Evolutionary conservation across 495 filamentous ascomycete species (phyloP), one percentile per base, ranked within the genome.

Genomic region (Chlorociboria aeruginascens): DNA sequence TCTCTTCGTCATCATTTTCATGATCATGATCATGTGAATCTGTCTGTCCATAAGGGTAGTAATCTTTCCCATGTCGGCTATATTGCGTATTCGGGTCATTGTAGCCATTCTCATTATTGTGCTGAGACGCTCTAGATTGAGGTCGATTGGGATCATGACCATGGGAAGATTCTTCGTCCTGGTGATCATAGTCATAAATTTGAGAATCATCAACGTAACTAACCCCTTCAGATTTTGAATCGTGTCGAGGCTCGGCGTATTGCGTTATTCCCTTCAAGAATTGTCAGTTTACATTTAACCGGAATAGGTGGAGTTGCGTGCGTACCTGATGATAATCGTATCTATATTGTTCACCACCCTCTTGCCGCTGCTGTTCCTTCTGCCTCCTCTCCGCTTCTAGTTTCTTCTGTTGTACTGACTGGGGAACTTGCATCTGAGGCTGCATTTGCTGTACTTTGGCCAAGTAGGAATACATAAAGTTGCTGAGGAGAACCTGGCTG

Each of bases 381-480:
- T 82, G 79, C 9, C 79, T 72, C 43, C 70, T 61, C 49, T 77
- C 68, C 55, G 85, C 74, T 59, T 80, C 70, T 46, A 79, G 70
- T 45, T 77, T 68, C 65, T 79, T 77, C 50, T 76, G 76, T 53
- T 81, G 72, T 38, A 76, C 74, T 34, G 78, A 75, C 46, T 78
- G 72, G 39, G 83, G 82, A 40, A 89, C 77, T 56, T 88, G 79
- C 55, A 95, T 81, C 53, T 89, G 85, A 29, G 93, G 92, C 61
- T 97, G 92, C 83, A 96, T 95, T 53, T 92, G 86, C 66, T 98
- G 92, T 32, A 99, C 92, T 66, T 97, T 97, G 44, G 90, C 93
- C 53, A 99, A 76, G 63, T 99, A 99, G 30, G 86, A 90, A 70
- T 99, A 99, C 92, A 99, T 99, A 64, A 99, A 99, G 58, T 99